Conservation (phyloP, 2,329 filamentous ascomycete species). For the Colletotrichum shisoi region DNA sequence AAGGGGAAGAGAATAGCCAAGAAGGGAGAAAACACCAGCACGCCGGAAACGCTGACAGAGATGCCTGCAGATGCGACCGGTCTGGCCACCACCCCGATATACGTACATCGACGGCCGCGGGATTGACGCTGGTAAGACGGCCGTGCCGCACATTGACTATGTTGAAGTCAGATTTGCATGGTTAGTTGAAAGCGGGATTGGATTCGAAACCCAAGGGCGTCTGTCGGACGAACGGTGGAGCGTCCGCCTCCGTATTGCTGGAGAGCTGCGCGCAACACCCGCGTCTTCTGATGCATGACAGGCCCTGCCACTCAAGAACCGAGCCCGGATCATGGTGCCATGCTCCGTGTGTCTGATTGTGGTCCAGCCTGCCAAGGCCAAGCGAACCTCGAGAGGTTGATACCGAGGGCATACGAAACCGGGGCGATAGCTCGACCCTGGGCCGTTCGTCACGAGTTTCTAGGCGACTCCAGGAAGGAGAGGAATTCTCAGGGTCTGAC, state of each 20-base stretch:
- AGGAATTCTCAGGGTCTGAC: conserved; percentile 32
- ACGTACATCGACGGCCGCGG: conserved; percentile 13
- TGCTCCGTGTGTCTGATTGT: conserved; percentile 28
- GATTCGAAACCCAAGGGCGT: conserved; percentile 4
- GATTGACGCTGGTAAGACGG: conserved; percentile 16
- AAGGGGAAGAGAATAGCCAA: conserved; percentile 8
- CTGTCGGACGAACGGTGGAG: conserved; percentile 20
- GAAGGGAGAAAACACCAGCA: conserved; percentile 15
- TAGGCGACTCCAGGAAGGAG: not conserved
- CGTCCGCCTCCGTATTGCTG: conserved; percentile 14
- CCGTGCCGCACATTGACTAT: conserved; percentile 12
- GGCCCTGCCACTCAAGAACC: conserved; percentile 8
- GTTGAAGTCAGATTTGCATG: conserved; percentile 9
- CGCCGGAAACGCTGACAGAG: conserved; percentile 18
- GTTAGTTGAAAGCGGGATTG: not conserved
- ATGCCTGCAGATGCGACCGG: conserved; percentile 27
- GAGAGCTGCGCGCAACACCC: not conserved
- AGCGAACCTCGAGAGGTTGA: not conserved
- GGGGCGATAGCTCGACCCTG: not conserved
- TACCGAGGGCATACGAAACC: not conserved
- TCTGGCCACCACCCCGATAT: conserved; percentile 9
- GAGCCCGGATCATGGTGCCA: conserved; percentile 27
- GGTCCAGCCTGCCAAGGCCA: conserved; percentile 18
- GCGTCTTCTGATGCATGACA: conserved; percentile 16
- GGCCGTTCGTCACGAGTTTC: not conserved